Evolutionary conservation across 257 asterid genomes (phyloP).

Genomic region (Verbena officinalis): DNA sequence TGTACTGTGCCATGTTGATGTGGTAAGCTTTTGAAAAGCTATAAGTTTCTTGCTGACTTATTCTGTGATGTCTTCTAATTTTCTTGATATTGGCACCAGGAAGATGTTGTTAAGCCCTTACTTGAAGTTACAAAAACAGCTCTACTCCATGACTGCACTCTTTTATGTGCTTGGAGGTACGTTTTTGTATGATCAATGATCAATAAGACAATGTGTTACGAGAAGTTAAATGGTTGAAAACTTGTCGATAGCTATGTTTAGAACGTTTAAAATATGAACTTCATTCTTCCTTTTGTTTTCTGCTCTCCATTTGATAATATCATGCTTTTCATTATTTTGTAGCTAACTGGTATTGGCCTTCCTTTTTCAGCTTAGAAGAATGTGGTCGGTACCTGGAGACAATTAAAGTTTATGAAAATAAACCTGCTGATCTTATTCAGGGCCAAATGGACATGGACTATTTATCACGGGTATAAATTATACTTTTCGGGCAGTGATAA

Average conservation of each 20-base stretch:
- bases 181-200: conserved; percentile 12
- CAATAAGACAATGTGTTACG: conserved; percentile 1
- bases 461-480: conserved; percentile 68
- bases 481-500: conserved; percentile 9
- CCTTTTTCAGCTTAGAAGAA: conserved; percentile 85
- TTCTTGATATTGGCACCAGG: conserved; percentile 52
- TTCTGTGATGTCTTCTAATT: conserved; percentile 21
- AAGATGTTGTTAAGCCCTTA: conserved; percentile 91
- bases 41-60: conserved; percentile 13
- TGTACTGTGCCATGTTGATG: conserved; percentile 95
- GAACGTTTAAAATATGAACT: conserved; percentile 12
- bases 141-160: conserved; percentile 96
- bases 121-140: conserved; percentile 96
- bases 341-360: conserved; percentile 22
- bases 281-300: conserved; percentile 10
- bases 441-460: conserved; percentile 98
- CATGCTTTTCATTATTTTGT: background rate
- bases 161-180: conserved; percentile 96
- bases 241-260: background rate
- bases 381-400: conserved; percentile 98
- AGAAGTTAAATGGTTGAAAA: conserved; percentile 21
- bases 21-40: conserved; percentile 50
- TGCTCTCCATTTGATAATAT: conserved; percentile 1
- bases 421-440: conserved; percentile 95
- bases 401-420: conserved; percentile 90